phyloP scores from a whole-genome alignment of 2,329 filamentous ascomycete genomes.

The Beauveria sp. region DNA sequence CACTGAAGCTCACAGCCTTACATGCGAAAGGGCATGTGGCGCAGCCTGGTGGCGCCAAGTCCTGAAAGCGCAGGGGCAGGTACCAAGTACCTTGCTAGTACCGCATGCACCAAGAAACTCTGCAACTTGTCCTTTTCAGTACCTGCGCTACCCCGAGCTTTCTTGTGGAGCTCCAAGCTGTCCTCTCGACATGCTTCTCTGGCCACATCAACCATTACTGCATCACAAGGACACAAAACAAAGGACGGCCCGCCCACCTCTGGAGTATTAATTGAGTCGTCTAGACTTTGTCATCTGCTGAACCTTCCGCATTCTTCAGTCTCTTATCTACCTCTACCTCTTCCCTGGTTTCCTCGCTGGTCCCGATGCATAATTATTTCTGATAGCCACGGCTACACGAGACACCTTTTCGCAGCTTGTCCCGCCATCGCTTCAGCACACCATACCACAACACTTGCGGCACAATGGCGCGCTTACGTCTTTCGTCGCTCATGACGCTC shows the following conservation, averaged over 20 bases:
- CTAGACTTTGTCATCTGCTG: neutral
- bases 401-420: neutral
- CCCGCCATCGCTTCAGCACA: neutral
- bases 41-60: neutral
- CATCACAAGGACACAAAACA: neutral
- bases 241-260: slow-evolving; percentile 1
- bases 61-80: neutral
- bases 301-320: neutral
- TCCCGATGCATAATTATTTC: neutral
- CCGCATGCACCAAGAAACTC: neutral
- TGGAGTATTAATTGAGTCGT: neutral
- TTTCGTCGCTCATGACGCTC: slow-evolving; percentile 31
- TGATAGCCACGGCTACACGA: neutral
- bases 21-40: neutral
- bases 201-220: slow-evolving; percentile 10
- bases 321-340: neutral
- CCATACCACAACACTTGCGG: neutral
- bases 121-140: slow-evolving; percentile 31
- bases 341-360: neutral
- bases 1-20: neutral
- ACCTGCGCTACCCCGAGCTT: neutral
- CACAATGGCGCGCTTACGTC: slow-evolving; percentile 26
- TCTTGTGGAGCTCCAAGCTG: neutral
- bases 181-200: slow-evolving; percentile 5
- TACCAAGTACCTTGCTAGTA: slow-evolving; percentile 6